Base-by-base conservation (phyloP, 352 stramenopile genomes). In the Aphanomyces euteiches region DNA sequence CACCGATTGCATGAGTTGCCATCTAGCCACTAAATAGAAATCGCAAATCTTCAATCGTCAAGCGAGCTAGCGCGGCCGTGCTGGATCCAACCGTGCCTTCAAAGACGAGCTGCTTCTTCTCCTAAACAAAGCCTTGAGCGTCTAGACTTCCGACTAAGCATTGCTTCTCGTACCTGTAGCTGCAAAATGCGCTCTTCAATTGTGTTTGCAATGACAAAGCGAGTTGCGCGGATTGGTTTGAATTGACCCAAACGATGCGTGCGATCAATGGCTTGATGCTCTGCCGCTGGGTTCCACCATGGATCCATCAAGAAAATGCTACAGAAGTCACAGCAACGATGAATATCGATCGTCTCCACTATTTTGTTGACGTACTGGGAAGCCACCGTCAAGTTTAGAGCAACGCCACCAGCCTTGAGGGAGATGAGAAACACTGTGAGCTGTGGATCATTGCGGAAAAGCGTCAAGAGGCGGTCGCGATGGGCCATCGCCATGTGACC, bases 101-200 rank as follows among this genome's bases (percentile, higher is more conserved):
- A 75, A 99, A 99, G 37, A 99, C 98, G 48, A 99, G 79, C 45
- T 88, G 79, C 74, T 96, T 96, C 75, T 96, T 96, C 69, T 96
- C 84, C 67, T 70, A 70, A 15, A 54, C 13, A 56, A 56, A 21
- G 15, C 28, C 28, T 28, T 28, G 28, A 28, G 28, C 28, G 2
- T 28, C 28, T 28, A 28, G 28, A 28, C 28, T 28, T 28, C 28
- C 28, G 28, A 28, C 28, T 28, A 28, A 28, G 0, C 28, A 28
- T 28, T 28, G 28, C 28, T 28, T 28, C 28, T 17, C 17, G 37
- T 56, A 72, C 73, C 69, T 97, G 90, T 8, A 99, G 84, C 74
- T 99, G 96, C 5, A 99, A 75, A 63, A 99, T 99, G 36, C 97
- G 89, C 75, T 99, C 97, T 79, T 99, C 97, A 61, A 98, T 93